Evolutionary conservation across 1,284 basidiomycete genomes (phyloP).

Genomic region (Cryptococcus depauperatus): DNA sequence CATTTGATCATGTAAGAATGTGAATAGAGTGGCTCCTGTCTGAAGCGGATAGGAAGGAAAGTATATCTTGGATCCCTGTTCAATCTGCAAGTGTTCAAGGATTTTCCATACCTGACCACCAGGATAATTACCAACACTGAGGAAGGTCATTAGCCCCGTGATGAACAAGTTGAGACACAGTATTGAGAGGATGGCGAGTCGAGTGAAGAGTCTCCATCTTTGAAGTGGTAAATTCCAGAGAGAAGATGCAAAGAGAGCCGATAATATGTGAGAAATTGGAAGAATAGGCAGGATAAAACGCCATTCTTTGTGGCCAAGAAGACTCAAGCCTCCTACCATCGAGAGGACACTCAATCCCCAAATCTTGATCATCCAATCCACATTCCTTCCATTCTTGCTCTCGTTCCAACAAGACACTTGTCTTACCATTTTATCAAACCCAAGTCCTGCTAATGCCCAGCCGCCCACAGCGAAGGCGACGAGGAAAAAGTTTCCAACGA

Average conservation of each 20-base stretch:
- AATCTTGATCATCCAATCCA: conserved; percentile 10
- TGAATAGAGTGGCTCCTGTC: conserved; percentile 83
- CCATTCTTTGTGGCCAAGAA: conserved; percentile 88
- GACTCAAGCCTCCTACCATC: conserved; percentile 63
- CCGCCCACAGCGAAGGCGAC: not conserved
- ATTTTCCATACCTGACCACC: conserved; percentile 66
- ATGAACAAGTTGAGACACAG: conserved; percentile 49
- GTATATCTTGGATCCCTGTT: conserved; percentile 21
- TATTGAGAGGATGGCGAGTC: conserved; percentile 48
- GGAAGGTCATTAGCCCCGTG: conserved; percentile 52
- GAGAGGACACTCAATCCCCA: conserved; percentile 48
- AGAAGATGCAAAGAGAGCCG: conserved; percentile 53
- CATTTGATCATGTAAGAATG: conserved; percentile 54
- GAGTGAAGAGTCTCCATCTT: conserved; percentile 11
- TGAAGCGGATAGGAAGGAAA: conserved; percentile 49
- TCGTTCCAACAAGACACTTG: not conserved
- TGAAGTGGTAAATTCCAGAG: conserved; percentile 9
- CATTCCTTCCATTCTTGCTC: not conserved
- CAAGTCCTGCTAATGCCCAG: not conserved
- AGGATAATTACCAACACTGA: conserved; percentile 77
- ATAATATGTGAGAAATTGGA: conserved; percentile 71
- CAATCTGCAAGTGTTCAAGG: conserved; percentile 51
- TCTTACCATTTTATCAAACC: not conserved
- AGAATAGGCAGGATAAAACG: conserved; percentile 84
- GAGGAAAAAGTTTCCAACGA: conserved; percentile 61